Conservation (phyloP, 2,329 filamentous ascomycete species). For the Colletotrichum cordylinicola region DNA sequence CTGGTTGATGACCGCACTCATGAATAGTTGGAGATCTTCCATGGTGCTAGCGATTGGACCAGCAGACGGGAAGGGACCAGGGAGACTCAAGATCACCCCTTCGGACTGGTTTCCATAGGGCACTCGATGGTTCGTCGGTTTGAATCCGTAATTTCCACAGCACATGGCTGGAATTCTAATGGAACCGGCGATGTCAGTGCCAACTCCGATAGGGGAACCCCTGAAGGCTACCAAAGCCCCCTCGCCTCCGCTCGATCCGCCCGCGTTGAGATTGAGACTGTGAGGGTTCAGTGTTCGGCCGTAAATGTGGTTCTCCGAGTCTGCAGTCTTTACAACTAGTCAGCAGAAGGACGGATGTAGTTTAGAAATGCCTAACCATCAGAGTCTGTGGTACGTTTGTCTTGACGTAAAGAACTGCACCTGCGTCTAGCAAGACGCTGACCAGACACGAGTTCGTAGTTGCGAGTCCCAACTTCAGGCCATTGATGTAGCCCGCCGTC, state of each 20-base stretch:
- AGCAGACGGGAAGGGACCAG: neutral
- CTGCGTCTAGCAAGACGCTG: neutral
- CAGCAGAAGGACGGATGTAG: accelerated
- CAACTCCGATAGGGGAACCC: neutral
- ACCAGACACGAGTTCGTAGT: neutral
- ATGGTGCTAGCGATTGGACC: neutral
- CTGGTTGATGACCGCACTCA: neutral
- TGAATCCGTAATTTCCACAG: neutral
- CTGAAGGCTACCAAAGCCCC: neutral
- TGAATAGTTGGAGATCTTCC: neutral
- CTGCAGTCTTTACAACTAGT: neutral
- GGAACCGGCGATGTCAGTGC: neutral
- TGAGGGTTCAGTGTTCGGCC: neutral
- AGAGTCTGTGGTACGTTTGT: neutral
- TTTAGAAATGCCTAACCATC: neutral
- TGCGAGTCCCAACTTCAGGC: neutral
- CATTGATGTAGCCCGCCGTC: neutral
- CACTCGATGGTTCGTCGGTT: neutral
- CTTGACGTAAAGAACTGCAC: neutral
- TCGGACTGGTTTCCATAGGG: neutral
- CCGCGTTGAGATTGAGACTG: neutral
- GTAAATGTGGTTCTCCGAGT: neutral
- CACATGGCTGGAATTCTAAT: neutral
- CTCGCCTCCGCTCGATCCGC: neutral
- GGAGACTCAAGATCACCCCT: neutral